These are phyloP conservation scores for Lagenaria siceraria DNA, from an alignment of 306 rosid genomes.

Conservation along the genomic window DNA sequence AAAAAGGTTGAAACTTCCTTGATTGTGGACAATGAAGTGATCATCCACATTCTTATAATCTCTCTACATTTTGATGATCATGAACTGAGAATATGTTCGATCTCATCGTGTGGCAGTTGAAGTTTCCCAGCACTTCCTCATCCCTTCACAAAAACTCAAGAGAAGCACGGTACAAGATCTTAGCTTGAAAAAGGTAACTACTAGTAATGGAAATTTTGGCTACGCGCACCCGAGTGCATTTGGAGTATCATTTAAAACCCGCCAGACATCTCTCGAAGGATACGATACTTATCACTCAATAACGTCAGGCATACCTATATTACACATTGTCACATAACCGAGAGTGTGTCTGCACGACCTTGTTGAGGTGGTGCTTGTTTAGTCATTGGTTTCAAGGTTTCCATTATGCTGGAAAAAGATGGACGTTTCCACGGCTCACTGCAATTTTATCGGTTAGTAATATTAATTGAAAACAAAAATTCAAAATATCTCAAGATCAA, in stretches of 20 bases:
- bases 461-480: background rate
- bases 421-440: slow-evolving; percentile 98
- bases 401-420: slow-evolving; percentile 79
- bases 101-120: no score
- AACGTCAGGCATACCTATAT: background rate
- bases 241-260: background rate
- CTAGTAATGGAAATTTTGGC: slow-evolving; percentile 1
- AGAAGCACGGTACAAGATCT: background rate
- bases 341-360: slow-evolving; percentile 40
- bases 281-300: slow-evolving; percentile 51
- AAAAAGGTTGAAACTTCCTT: slow-evolving; percentile 6
- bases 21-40: background rate
- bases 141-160: background rate
- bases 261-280: slow-evolving; percentile 1
- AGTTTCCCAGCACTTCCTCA: background rate
- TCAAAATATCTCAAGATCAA: background rate
- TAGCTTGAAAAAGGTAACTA: background rate
- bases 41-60: background rate
- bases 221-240: background rate
- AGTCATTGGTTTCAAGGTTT: slow-evolving; percentile 65
- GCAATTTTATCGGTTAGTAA: slow-evolving; percentile 24
- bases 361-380: slow-evolving; percentile 66
- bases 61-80: background rate
- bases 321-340: slow-evolving; percentile 38
- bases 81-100: background rate